Base-by-base conservation (phyloP, 2,329 filamentous ascomycete species). In the Cytospora schulzeri region DNA sequence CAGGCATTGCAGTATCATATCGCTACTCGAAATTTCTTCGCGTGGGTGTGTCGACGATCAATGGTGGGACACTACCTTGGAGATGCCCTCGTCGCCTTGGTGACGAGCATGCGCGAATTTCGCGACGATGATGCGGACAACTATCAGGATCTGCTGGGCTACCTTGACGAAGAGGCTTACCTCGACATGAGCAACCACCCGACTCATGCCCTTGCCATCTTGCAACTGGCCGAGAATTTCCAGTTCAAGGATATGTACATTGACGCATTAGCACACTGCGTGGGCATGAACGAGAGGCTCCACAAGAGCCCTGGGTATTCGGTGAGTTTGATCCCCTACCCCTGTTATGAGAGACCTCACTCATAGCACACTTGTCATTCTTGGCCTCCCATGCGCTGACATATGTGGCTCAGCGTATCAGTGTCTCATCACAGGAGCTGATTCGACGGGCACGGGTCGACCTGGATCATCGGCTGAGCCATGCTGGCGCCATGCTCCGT, bases 181-280 rank as follows among this genome's bases (percentile, higher is more conserved):
- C 75, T 88, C 9, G 82, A 88, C 65, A 83, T 93, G 72, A 81
- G 83, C 3, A 84, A 87, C 65, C 85, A 87, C 66, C 85, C 89
- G 0, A 83, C 88, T 59, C 87, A 93, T 71, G 88, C 91, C 0
- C 73, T 93, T 45, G 90, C 88, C 0, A 78, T 88, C 53, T 76
- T 94, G 15, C 84, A 84, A 58, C 82, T 92, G 52, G 87, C 90
- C 2, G 91, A 94, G 71, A 78, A 81, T 26, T 88, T 88, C 68
- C 83, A 85, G 59, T 75, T 90, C 29, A 80, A 79, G 60, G 82
- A 86, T n/a, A 76, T 91, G 15, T 94, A 91, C 80, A 82, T 88
- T 14, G 84, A 91, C 70, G 88, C 91, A 0, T 92, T 93, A 75
- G 83, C 85, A 17, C 91, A 95, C 71, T 92, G 91, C 71, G 88